Evolutionary conservation across 75 land plant genomes (phyloP).

Genomic region (Picea sitchensis): DNA sequence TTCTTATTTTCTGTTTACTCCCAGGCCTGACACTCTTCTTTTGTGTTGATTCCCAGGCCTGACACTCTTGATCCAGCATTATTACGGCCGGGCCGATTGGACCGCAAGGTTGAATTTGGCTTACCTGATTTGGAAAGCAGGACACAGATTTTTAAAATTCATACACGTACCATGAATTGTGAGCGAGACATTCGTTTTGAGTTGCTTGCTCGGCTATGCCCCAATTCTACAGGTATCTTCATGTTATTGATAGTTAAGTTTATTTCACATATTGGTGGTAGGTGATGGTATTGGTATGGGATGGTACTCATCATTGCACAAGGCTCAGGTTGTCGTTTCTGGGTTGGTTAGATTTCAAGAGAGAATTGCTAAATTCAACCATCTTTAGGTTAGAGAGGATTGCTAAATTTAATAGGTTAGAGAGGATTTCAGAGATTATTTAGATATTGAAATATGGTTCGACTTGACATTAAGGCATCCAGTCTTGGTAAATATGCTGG

Average conservation of each 20-base stretch:
- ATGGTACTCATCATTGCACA: background rate
- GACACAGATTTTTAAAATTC: constrained; percentile 97
- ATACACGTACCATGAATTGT: constrained; percentile 98
- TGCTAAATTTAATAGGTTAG: too few relatives aligned
- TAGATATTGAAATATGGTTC: too few relatives aligned
- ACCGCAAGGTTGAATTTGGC: constrained; percentile 98
- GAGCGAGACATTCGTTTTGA: constrained; percentile 97
- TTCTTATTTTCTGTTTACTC: background rate
- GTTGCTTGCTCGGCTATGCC: constrained; percentile 92
- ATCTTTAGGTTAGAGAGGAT: too few relatives aligned
- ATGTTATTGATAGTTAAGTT: background rate
- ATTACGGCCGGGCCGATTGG: constrained; percentile 91
- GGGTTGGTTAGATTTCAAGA: background rate
- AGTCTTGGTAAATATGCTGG: background rate
- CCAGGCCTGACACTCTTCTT: constrained; percentile 84
- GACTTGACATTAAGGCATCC: too few relatives aligned
- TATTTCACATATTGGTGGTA: background rate
- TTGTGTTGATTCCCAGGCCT: constrained; percentile 47
- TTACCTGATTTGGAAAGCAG: constrained; percentile 93
- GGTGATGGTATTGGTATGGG: background rate
- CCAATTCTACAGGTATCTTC: constrained; percentile 87
- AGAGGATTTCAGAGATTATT: too few relatives aligned
- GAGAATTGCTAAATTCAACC: too few relatives aligned
- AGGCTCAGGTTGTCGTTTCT: background rate
- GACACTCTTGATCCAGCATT: constrained; percentile 97